Evolutionary conservation across 2,329 filamentous ascomycete species (phyloP).

Genomic region (Lasiodiplodia sp.): DNA sequence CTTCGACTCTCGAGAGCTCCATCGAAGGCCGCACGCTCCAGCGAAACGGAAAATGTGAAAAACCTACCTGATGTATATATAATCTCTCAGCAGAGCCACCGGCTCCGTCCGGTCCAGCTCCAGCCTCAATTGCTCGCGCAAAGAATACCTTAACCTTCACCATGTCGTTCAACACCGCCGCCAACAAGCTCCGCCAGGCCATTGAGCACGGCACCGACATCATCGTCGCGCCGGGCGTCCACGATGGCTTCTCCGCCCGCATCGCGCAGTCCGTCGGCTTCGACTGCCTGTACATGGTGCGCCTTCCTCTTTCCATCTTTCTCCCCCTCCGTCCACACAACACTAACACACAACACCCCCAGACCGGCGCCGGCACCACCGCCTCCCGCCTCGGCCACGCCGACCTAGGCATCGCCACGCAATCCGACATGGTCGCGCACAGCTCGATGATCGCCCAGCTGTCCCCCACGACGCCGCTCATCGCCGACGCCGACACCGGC

Average conservation of each 20-base stretch:
- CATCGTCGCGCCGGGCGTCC: constrained; percentile 70
- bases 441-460: constrained; percentile 72
- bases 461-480: no score
- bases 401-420: constrained; percentile 68
- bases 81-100: neutral
- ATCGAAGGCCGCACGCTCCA: neutral
- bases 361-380: constrained; percentile 69
- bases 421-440: constrained; percentile 69
- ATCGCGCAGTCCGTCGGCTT: constrained; percentile 70
- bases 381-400: constrained; percentile 68
- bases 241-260: constrained; percentile 71
- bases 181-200: constrained; percentile 38
- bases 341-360: neutral
- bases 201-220: constrained; percentile 43
- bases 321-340: no score
- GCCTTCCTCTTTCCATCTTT: constrained; percentile 29
- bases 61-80: neutral
- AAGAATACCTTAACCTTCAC: neutral
- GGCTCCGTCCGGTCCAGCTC: constrained; percentile 1
- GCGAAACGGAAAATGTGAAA: neutral
- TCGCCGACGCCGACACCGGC: constrained; percentile 31
- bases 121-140: constrained; percentile 6
- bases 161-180: constrained; percentile 28
- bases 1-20: neutral
- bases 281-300: constrained; percentile 72